Base-by-base conservation (phyloP, 768 basidiomycete species). In the Mrakia frigida region DNA sequence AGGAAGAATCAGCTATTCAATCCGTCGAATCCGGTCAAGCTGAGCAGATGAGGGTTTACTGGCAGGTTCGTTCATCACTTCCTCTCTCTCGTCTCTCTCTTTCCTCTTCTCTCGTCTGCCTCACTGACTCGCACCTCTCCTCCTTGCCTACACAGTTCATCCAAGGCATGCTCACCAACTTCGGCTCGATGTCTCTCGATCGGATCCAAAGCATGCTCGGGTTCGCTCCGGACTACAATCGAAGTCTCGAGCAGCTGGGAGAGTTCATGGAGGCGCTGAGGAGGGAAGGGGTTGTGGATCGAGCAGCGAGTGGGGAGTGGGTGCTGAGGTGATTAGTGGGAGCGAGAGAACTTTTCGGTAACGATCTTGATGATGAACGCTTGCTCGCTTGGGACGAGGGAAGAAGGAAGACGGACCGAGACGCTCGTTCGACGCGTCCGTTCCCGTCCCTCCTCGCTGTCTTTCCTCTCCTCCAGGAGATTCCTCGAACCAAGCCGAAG, bases 141-240 rank as follows among this genome's bases (percentile, higher is more conserved):
- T 50, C 46, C 43, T 21, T 50, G n/a, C 18, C 23, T 1, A 37
- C 39, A 3, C 77, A 93, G 91, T 95, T 91, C 84, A 91, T 95
- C 77, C 90, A 92, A 83, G 93, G 92, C 39, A 93, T 94, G 91
- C 89, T 97, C 75, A 93, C 89, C 73, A 95, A 94, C 82, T 85
- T 98, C 61, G 91, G 91, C 14, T 82, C 88, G 3, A 86, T 94
- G 23, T 87, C 90, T 2, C 81, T 92, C 61, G 90, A 92, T 77
- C 88, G 91, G n/a, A 93, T 97, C 80, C 94, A 97, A 81, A 86
- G 87, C 2, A 94, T 94, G 91, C 86, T 97, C 77, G 90, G 88
- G 81, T 89, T 92, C 81, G 92, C 91, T 14, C 91, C 90, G 6
- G 90, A 88, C 6, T 96, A 94, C 83, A 89, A 93, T 80, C 88